Conservation (phyloP, 2,329 filamentous ascomycete species). For the Ceratocystis ficicola region DNA sequence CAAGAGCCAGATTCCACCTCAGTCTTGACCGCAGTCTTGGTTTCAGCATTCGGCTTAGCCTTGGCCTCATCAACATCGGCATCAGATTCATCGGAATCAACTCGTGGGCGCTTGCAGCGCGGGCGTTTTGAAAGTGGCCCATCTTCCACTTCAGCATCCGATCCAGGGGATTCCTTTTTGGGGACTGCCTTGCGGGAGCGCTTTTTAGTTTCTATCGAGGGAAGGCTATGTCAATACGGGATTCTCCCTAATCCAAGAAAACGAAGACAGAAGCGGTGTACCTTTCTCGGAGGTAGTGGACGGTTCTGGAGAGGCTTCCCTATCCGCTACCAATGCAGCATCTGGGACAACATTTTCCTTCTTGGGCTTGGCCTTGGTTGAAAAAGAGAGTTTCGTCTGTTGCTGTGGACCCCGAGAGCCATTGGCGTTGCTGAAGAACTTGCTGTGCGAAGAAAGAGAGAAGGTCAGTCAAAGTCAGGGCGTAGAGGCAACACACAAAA, state of each 20-base stretch:
- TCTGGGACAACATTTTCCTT: background rate
- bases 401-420: conserved; percentile 44
- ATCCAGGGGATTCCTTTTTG: conserved; percentile 27
- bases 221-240: background rate
- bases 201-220: conserved; percentile 28
- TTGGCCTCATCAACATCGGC: conserved; percentile 3
- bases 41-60: no score
- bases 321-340: conserved; percentile 23
- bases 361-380: conserved; percentile 44
- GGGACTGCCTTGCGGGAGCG: conserved; percentile 27
- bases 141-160: conserved; percentile 24
- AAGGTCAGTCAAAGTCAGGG: background rate
- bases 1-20: conserved; percentile 27
- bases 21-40: conserved; percentile 21
- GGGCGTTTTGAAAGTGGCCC: conserved; percentile 17
- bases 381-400: conserved; percentile 70
- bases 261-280: background rate
- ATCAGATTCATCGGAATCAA: conserved; percentile 22
- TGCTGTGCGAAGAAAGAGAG: conserved; percentile 41
- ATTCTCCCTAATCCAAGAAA: no score
- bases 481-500: background rate
- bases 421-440: conserved; percentile 69
- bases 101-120: conserved; percentile 7
- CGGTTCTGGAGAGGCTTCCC: conserved; percentile 23
- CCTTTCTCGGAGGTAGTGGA: conserved; percentile 23